Base-by-base conservation (phyloP, 2,329 filamentous ascomycete genomes). In the Aureobasidium lini region DNA sequence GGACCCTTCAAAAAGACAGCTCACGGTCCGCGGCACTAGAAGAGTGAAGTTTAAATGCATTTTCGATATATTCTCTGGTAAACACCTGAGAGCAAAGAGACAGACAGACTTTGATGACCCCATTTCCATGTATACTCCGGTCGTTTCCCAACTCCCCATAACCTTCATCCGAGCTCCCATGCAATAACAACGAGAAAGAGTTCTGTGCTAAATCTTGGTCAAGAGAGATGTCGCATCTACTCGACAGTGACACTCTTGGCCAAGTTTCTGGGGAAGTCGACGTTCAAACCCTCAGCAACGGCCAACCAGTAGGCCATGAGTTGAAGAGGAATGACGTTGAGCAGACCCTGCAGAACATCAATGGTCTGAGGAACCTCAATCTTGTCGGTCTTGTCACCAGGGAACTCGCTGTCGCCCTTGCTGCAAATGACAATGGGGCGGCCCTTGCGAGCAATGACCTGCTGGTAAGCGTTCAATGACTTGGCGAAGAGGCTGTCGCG, bases 391-490 rank as follows among this genome's bases (percentile, higher is more conserved):
- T 93, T 87, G 65, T 87, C 89, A 61, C 85, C 75, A 63, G 88
- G 86, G 81, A 99, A 99, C 78, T 97, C 94, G 67, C 86, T 82
- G 71, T 99, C 94, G 66, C 81, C 78, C 59, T 87, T 81, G 79
- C 97, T 97, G 87, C 94, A 99, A 73, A 99, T 97, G 70, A 99
- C 93, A 73, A 99, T 99, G 63, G 94, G 94, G 75, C 94, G 93
- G 71, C 94, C 94, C 70, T 87, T 85, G 74, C 94, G 93, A 67
- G 94, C 94, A 81, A 96, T 93, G 71, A 99, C 94, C 82, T 99
- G 94, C 79, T 99, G 94, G 77, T 97, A 99, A 69, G 94, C 94
- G 76, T 99, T 99, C 71, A 99, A 82, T n/a, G 94, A 97, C 81
- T 99, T 99, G 75, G 88, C 88, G 80, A 99, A 99, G 71, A 99